phyloP scores from a whole-genome alignment of 148 eudicot species.

The Cornus controversa region DNA sequence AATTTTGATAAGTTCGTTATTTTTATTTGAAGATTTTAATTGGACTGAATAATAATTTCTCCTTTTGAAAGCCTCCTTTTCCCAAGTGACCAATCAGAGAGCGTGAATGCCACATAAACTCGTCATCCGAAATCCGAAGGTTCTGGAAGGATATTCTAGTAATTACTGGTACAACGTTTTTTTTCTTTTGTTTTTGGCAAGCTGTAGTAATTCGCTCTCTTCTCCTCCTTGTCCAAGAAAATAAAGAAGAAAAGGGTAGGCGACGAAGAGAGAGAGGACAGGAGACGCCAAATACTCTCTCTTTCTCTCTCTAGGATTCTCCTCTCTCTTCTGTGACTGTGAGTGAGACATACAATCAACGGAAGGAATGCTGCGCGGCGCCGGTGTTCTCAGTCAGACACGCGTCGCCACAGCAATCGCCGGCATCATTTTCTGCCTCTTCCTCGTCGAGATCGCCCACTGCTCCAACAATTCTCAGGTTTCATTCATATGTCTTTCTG shows the following conservation, averaged over 20 bases:
- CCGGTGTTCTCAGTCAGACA: conserved; percentile 12
- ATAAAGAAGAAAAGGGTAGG: not conserved
- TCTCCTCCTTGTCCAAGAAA: too few species aligned
- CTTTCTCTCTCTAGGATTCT: too few species aligned
- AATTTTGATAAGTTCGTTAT: too few species aligned
- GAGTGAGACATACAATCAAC: not conserved
- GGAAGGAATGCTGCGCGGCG: conserved; percentile 22
- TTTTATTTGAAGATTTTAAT: too few species aligned
- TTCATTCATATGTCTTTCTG: not conserved
- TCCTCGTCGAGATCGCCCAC: conserved; percentile 24
- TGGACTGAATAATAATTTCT: too few species aligned
- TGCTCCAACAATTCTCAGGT: conserved; percentile 53
- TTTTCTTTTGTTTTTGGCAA: not conserved
- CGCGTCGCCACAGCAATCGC: conserved; percentile 22
- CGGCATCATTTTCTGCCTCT: conserved; percentile 21
- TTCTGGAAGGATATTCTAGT: conserved; percentile 5
- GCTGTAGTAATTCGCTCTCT: too few species aligned
- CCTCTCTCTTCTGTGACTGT: not conserved
- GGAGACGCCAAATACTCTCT: not conserved
- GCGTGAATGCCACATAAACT: too few species aligned
- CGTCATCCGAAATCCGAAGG: not conserved
- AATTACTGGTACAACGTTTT: not conserved
- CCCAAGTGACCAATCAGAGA: too few species aligned
- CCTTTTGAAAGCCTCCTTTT: too few species aligned
- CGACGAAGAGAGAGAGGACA: not conserved